These are phyloP conservation scores for Saccharomycopsis guyanensis DNA, from an alignment of 805 yeast species.

Conservation along the genomic window DNA sequence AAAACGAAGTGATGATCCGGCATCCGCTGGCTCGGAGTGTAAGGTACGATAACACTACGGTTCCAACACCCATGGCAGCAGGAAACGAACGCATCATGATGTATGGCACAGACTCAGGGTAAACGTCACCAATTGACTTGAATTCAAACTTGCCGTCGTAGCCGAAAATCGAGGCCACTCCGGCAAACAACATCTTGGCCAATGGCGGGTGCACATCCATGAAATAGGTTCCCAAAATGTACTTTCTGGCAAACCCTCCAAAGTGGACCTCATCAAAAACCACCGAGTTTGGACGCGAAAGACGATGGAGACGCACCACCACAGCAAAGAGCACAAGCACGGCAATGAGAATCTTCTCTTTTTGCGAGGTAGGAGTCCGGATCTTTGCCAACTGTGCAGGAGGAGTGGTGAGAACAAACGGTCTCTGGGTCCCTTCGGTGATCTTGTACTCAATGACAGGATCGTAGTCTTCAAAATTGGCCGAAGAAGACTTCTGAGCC, in stretches of 20 bases:
- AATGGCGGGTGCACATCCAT: constrained; percentile 79
- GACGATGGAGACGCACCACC: constrained; percentile 50
- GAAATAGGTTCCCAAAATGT: constrained; percentile 55
- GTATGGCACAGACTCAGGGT: constrained; percentile 54
- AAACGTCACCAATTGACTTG: constrained; percentile 55
- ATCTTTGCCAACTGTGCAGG: constrained; percentile 32
- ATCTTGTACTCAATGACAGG: constrained; percentile 40
- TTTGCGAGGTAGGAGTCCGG: constrained; percentile 33
- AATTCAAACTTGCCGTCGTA: constrained; percentile 66
- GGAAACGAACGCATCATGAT: constrained; percentile 63
- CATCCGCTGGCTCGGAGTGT: constrained; percentile 70
- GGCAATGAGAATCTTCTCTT: constrained; percentile 36
- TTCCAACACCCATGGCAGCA: constrained; percentile 59
- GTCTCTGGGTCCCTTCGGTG: constrained; percentile 45
- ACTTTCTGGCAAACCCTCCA: constrained; percentile 91
- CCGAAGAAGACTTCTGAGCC: neutral
- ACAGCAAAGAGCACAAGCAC: constrained; percentile 45
- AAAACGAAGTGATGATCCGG: constrained; percentile 51
- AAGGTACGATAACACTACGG: constrained; percentile 55
- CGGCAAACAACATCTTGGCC: constrained; percentile 69
- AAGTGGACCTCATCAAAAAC: constrained; percentile 86
- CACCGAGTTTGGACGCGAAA: constrained; percentile 68
- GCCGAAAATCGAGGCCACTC: constrained; percentile 59
- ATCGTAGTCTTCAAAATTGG: constrained; percentile 22
- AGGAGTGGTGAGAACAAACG: constrained; percentile 47